Percentiles rank a stretch among this genome's conserved stretches.
These are phyloP conservation scores for Cytospora leucostoma DNA, from an alignment of 2,329 filamentous ascomycete genomes.

Conservation along the genomic window DNA sequence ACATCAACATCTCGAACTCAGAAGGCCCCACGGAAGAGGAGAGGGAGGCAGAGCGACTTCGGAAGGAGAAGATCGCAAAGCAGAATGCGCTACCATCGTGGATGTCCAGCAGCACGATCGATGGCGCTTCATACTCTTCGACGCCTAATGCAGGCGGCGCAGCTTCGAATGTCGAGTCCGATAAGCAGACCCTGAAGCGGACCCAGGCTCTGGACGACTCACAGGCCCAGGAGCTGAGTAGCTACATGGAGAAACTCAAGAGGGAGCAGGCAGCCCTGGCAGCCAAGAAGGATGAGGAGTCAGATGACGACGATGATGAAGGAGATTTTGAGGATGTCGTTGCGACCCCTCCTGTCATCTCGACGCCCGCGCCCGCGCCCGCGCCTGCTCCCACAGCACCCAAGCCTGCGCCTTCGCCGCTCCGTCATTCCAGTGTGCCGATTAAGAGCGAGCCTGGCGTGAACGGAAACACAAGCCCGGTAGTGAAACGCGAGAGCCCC, in stretches of 20 bases:
- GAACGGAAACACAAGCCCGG: slow-evolving; percentile 30
- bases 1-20: slow-evolving; percentile 67
- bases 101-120: slow-evolving; percentile 72
- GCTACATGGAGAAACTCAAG: slow-evolving; percentile 68
- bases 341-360: slow-evolving; percentile 38
- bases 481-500: slow-evolving; percentile 27
- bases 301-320: slow-evolving; percentile 42
- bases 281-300: slow-evolving; percentile 50
- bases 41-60: slow-evolving; percentile 63
- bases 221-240: slow-evolving; percentile 61
- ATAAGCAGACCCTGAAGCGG: slow-evolving; percentile 48
- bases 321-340: slow-evolving; percentile 55
- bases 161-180: slow-evolving; percentile 44
- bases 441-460: slow-evolving; percentile 40
- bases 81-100: slow-evolving; percentile 72
- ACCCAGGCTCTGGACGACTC: slow-evolving; percentile 45
- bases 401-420: slow-evolving; percentile 32
- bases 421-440: slow-evolving; percentile 34
- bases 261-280: slow-evolving; percentile 49
- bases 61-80: slow-evolving; percentile 64
- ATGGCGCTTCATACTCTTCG: slow-evolving; percentile 58
- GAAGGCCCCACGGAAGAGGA: slow-evolving; percentile 68
- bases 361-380: slow-evolving; percentile 32
- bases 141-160: slow-evolving; percentile 37
- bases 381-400: slow-evolving; percentile 8